Evolutionary conservation across 768 basidiomycete genomes (phyloP).

Genomic region (Mrakia hoshinonis): DNA sequence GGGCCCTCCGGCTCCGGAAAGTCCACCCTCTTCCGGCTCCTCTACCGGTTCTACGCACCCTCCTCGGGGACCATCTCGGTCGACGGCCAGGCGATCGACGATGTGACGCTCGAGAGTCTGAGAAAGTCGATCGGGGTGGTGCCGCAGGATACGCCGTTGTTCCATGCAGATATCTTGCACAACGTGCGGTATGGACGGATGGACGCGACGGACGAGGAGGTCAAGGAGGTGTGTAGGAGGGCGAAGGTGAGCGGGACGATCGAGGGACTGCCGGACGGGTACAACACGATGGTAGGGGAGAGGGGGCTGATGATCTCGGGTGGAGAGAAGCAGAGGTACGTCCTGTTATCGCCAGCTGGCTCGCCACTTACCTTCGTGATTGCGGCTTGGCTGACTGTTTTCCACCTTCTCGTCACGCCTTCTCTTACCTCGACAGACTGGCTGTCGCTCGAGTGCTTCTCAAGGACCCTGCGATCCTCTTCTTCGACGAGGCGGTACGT

Average conservation of each 20-base stretch:
- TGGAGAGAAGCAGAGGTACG: constrained; percentile 82
- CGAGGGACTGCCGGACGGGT: constrained; percentile 70
- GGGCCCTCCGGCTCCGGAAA: constrained; percentile 97
- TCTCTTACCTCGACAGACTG: constrained; percentile 41
- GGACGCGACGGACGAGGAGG: constrained; percentile 80
- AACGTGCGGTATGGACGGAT: constrained; percentile 89
- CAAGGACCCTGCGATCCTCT: constrained; percentile 90
- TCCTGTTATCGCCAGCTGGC: background rate
- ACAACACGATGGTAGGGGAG: constrained; percentile 86
- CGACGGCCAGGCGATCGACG: constrained; percentile 76
- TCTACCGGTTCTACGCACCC: constrained; percentile 91
- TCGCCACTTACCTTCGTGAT: background rate
- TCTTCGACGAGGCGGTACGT: constrained; percentile 94
- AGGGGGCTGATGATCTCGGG: constrained; percentile 96
- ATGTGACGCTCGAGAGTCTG: constrained; percentile 62
- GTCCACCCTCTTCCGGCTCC: constrained; percentile 86
- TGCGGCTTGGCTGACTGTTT: background rate
- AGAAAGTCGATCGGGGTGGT: constrained; percentile 79
- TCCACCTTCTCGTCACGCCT: background rate
- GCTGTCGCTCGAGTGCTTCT: constrained; percentile 86
- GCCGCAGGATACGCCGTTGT: constrained; percentile 90
- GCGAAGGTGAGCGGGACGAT: constrained; percentile 83
- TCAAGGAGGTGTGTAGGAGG: constrained; percentile 67
- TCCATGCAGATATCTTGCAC: constrained; percentile 90
- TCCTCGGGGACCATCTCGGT: constrained; percentile 62